Conservation (phyloP, 257 asterid genomes). For the Primulina eburnea region DNA sequence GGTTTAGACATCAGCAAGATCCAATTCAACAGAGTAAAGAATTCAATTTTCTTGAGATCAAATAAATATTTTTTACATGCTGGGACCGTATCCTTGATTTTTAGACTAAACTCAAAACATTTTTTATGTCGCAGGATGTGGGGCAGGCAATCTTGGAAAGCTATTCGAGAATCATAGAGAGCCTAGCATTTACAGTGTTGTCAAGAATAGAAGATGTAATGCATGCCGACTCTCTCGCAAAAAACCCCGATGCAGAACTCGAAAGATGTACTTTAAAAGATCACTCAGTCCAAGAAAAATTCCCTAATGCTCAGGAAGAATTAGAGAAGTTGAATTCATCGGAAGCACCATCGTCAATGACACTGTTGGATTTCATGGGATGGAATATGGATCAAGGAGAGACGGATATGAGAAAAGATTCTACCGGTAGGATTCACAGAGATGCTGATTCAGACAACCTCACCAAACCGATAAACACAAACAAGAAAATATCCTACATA, state of each 20-base stretch:
- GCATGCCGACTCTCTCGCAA: constrained; percentile 56
- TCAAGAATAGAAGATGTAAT: constrained; percentile 81
- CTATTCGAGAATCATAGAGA: constrained; percentile 86
- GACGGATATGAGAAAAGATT: constrained; percentile 30
- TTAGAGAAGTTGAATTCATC: constrained; percentile 34
- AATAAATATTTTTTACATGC: neutral
- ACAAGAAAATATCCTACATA: constrained; percentile 62
- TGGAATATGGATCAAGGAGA: constrained; percentile 42
- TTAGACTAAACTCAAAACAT: neutral
- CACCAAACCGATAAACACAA: constrained; percentile 41
- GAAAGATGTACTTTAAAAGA: constrained; percentile 37
- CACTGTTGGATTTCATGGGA: constrained; percentile 49
- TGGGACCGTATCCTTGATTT: neutral
- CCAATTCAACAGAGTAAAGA: constrained; percentile 46
- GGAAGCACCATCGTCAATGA: constrained; percentile 43
- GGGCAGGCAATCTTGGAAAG: constrained; percentile 90
- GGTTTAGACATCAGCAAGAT: constrained; percentile 56
- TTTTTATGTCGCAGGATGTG: constrained; percentile 57
- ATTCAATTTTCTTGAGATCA: neutral
- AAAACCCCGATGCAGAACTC: constrained; percentile 36
- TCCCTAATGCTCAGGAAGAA: constrained; percentile 34
- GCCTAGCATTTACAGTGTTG: constrained; percentile 70
- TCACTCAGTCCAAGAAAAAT: constrained; percentile 17
- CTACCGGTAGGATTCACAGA: constrained; percentile 9
- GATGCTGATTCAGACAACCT: constrained; percentile 24